Conservation (phyloP, 495 filamentous ascomycete genomes). For the Chaetomium cochliodes region DNA sequence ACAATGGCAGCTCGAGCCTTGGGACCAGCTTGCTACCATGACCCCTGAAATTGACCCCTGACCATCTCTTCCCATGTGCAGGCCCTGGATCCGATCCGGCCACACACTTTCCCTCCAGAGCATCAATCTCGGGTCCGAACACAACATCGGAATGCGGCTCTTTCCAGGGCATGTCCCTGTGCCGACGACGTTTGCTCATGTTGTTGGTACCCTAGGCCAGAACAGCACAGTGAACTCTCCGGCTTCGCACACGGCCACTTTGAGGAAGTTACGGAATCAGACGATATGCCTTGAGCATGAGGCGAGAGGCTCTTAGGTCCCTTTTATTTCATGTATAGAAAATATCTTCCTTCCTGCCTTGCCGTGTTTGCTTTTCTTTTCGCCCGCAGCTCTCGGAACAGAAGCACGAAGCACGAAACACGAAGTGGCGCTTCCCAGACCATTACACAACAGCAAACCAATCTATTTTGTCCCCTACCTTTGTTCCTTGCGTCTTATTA, state of each 20-base stretch:
- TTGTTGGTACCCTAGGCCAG: background rate
- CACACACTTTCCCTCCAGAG: background rate
- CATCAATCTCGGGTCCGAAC: background rate
- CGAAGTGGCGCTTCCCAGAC: constrained; percentile 3
- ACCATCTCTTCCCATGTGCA: background rate
- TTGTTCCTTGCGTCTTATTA: background rate
- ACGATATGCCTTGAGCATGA: background rate
- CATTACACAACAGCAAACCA: constrained; percentile 21
- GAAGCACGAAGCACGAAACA: background rate
- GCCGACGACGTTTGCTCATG: background rate
- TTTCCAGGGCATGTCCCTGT: background rate
- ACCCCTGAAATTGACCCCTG: background rate
- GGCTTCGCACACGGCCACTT: background rate
- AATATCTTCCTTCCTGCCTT: background rate
- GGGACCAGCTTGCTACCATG: background rate
- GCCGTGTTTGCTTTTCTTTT: background rate
- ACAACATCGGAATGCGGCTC: background rate
- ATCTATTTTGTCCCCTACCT: background rate
- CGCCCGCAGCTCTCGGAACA: background rate
- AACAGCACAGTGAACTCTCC: background rate
- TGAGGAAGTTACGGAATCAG: background rate
- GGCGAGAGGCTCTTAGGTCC: background rate
- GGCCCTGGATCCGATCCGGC: background rate
- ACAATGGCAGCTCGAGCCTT: background rate
- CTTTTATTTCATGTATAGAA: background rate